Conservation (phyloP, 1,284 basidiomycete species). For the Malassezia yamatoensis region DNA sequence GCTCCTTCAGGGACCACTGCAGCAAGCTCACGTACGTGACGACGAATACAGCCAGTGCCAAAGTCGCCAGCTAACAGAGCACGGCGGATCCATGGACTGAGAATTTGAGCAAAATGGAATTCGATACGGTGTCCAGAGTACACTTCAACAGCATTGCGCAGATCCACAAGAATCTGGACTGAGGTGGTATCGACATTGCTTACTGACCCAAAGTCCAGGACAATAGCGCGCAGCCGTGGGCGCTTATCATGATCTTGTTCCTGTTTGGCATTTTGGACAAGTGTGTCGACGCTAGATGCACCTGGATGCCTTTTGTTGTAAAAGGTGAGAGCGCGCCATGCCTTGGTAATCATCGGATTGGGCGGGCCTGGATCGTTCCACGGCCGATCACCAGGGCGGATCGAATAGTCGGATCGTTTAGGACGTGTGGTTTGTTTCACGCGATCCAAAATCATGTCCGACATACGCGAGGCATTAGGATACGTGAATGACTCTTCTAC, state of each 20-base stretch:
- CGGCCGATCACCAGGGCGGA: conserved; percentile 58
- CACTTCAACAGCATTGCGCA: conserved; percentile 71
- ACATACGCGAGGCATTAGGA: conserved; percentile 75
- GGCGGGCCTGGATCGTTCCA: conserved; percentile 76
- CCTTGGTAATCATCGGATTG: conserved; percentile 28
- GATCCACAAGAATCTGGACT: conserved; percentile 80
- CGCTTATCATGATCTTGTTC: conserved; percentile 51
- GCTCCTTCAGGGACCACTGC: conserved; percentile 59
- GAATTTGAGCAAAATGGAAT: conserved; percentile 78
- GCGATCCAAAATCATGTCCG: conserved; percentile 66
- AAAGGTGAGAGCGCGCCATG: conserved; percentile 23
- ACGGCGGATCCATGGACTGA: conserved; percentile 80
- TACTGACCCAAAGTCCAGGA: conserved; percentile 80
- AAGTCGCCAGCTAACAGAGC: conserved; percentile 34
- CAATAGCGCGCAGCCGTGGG: conserved; percentile 66
- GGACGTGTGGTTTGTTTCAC: conserved; percentile 68
- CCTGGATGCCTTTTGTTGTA: conserved; percentile 18
- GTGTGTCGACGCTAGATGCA: neutral
- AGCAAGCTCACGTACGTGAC: conserved; percentile 27
- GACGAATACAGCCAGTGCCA: conserved; percentile 23
- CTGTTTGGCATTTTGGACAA: conserved; percentile 44
- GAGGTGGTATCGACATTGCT: conserved; percentile 63
- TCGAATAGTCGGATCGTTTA: conserved; percentile 49
- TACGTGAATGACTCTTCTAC: conserved; percentile 89
- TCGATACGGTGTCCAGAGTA: conserved; percentile 70